Percentiles rank a stretch among this genome's conserved stretches.
phyloP scores from a whole-genome alignment of 2,329 filamentous ascomycete genomes.

The Arachnomyces sp. region DNA sequence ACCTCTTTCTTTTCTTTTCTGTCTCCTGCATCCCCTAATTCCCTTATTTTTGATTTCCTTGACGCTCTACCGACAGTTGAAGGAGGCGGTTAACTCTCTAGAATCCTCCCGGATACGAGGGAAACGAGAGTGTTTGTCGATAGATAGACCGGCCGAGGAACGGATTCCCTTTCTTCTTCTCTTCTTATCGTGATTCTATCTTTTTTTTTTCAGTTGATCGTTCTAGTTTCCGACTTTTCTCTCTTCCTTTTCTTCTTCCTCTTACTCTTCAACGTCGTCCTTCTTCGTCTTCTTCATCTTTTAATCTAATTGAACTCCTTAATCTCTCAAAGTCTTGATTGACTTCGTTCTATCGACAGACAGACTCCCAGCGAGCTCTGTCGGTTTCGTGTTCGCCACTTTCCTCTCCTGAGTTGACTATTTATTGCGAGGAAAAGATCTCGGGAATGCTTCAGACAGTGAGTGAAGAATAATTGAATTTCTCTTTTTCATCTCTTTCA shows the following conservation, averaged over 20 bases:
- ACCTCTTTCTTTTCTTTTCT: slow-evolving; percentile 6
- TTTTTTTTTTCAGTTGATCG: not conserved
- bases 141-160: too few relatives aligned
- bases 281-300: slow-evolving; percentile 4
- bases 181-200: not conserved
- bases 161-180: not conserved
- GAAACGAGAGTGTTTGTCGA: too few relatives aligned
- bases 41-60: slow-evolving; percentile 1
- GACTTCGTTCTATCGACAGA: too few relatives aligned
- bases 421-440: too few relatives aligned
- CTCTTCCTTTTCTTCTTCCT: slow-evolving; percentile 1
- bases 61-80: too few relatives aligned
- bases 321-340: too few relatives aligned
- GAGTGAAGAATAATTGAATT: too few relatives aligned
- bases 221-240: not conserved
- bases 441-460: too few relatives aligned
- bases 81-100: not conserved
- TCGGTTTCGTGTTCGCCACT: too few relatives aligned
- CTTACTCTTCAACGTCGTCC: not conserved
- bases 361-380: too few relatives aligned
- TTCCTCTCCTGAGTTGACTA: too few relatives aligned
- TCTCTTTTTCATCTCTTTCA: too few relatives aligned
- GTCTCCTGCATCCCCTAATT: slow-evolving; percentile 2
- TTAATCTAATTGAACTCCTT: not conserved
- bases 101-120: not conserved